Evolutionary conservation across 2,329 filamentous ascomycete species (phyloP).

Genomic region (Colletotrichum tropicale): DNA sequence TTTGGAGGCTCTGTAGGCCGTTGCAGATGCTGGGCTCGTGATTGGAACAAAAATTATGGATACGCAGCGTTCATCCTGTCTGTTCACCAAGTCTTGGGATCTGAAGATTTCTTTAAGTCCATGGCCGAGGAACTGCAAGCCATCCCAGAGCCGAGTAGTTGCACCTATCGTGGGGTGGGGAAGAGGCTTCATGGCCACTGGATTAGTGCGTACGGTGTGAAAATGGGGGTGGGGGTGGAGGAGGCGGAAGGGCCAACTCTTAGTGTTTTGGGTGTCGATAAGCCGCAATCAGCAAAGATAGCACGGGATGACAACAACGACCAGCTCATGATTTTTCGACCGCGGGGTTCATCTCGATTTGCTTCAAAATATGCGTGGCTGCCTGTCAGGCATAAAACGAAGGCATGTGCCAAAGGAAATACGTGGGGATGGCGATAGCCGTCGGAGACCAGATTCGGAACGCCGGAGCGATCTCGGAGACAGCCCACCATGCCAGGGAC

Average conservation of each 20-base stretch:
- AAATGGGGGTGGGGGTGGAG: constrained; percentile 15
- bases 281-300: not conserved
- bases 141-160: not conserved
- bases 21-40: not conserved
- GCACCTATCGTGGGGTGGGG: constrained; percentile 3
- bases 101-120: not conserved
- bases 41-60: not conserved
- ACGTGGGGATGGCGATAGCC: not conserved
- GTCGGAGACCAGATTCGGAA: not conserved
- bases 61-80: not conserved
- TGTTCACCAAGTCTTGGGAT: not conserved
- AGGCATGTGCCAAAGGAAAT: not conserved
- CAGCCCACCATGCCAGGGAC: not conserved
- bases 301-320: not conserved
- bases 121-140: not conserved
- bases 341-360: not conserved
- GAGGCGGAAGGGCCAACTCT: not conserved
- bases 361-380: not conserved
- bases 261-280: not conserved
- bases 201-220: not conserved
- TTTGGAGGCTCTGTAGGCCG: not conserved
- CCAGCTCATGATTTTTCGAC: not conserved
- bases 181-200: not conserved
- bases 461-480: not conserved
- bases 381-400: not conserved